phyloP scores from a whole-genome alignment of 768 basidiomycete species.

The Lentinus brumalis region DNA sequence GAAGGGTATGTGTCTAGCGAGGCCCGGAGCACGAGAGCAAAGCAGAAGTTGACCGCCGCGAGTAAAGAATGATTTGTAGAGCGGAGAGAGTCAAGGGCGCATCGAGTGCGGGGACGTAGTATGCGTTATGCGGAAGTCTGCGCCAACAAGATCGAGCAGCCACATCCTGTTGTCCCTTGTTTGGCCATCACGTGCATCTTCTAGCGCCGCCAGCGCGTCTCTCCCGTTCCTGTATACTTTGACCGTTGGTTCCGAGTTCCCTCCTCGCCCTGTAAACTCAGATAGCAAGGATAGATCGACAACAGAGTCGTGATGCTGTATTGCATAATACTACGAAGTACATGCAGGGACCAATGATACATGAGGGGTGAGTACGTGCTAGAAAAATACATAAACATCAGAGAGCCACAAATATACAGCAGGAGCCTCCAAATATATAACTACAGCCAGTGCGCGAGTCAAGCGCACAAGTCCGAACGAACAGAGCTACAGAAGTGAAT shows the following conservation, averaged over 20 bases:
- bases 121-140: neutral
- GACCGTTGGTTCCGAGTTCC: too few relatives aligned
- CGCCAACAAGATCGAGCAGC: conserved; percentile 12
- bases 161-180: conserved; percentile 16
- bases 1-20: neutral
- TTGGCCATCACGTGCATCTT: conserved; percentile 13
- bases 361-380: neutral
- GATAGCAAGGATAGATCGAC: too few relatives aligned
- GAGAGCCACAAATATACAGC: neutral
- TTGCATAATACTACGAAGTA: too few relatives aligned
- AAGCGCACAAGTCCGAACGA: conserved; percentile 1
- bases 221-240: too few relatives aligned
- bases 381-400: neutral
- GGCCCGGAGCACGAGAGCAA: conserved; percentile 12
- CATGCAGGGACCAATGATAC: too few relatives aligned
- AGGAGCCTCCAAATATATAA: neutral
- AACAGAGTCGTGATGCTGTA: too few relatives aligned
- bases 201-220: too few relatives aligned
- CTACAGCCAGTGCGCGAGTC: neutral
- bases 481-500: neutral
- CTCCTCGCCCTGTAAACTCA: too few relatives aligned
- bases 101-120: neutral
- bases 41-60: conserved; percentile 22
- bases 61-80: conserved; percentile 22
- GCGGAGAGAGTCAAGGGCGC: neutral